Evolutionary conservation across 331 rosid species (phyloP), one percentile per base, ranked within the genome.

Genomic region (Malus hybrid): DNA sequence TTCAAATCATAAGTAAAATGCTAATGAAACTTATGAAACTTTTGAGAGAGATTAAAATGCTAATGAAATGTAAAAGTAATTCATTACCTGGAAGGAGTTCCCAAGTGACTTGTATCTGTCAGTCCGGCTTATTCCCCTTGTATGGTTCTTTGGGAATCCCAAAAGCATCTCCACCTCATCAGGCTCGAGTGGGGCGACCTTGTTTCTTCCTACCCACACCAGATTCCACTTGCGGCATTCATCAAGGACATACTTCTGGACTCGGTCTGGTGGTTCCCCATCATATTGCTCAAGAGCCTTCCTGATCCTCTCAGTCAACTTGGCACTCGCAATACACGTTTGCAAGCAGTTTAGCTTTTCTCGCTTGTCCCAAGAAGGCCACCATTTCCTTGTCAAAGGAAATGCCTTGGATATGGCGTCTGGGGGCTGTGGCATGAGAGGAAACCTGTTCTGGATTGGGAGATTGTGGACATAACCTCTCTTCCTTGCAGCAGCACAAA

Each of bases 391-490:
- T 42, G 96, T 89, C 57, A 95, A 46, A 67, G 99, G 99, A 3
- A 95, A 68, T 39, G 98, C 98, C 56, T 95, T 97, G 33, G 75
- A 76, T 34, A 95, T 81, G 50, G 96, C 87, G 34, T 74, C 82
- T 0, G 98, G 89, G 22, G 98, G 98, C n/a, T 85, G 83, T 0
- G 99, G 99, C 68, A 92, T 83, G 63, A 95, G 89, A 10, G 97
- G 99, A 72, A 52, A 95, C 66, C 99, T 88, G 72, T 84, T 80
- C 2, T 76, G 57, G 53, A 95, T 82, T 4, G 99, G 99, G 36
- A 95, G 98, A 80, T 95, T 95, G 79, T 95, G 99, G 63, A 95
- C 60, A 71, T 95, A 95, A n/a, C 97, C 99, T 74, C 99, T 82
- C 84, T 95, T 95, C 82, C 99, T 87, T 7, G 97, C 97, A 13